Evolutionary conservation across 805 yeast species (phyloP).

Genomic region (Vanderwaltozyma verrucispora): DNA sequence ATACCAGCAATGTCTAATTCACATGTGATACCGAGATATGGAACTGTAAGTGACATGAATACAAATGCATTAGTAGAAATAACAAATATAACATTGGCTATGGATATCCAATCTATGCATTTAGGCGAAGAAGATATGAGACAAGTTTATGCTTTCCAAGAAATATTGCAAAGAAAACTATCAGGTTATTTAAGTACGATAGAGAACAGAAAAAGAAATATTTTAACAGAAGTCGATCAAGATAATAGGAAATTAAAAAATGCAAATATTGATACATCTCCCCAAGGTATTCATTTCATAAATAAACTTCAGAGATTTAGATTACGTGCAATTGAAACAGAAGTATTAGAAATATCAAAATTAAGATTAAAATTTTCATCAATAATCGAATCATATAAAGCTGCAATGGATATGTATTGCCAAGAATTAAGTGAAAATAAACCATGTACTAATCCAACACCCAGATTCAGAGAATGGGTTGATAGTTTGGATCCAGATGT

Average conservation of each 20-base stretch:
- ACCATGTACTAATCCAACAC: slow-evolving; percentile 16
- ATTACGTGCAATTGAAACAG: slow-evolving; percentile 26
- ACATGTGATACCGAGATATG: background rate
- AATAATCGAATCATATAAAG: slow-evolving; percentile 21
- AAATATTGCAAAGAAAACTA: slow-evolving; percentile 16
- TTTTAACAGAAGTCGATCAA: slow-evolving; percentile 17
- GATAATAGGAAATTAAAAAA: slow-evolving; percentile 15
- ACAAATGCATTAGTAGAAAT: background rate
- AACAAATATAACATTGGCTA: background rate
- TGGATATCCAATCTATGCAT: slow-evolving; percentile 1
- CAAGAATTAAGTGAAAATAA: slow-evolving; percentile 11
- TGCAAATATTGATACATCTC: slow-evolving; percentile 10
- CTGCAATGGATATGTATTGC: slow-evolving; percentile 16
- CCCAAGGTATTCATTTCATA: slow-evolving; percentile 12
- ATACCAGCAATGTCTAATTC: background rate
- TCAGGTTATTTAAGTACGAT: slow-evolving; percentile 17
- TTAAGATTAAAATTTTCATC: slow-evolving; percentile 16
- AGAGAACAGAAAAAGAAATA: slow-evolving; percentile 18
- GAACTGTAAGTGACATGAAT: background rate
- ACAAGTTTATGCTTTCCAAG: slow-evolving; percentile 17
- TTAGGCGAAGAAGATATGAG: slow-evolving; percentile 10
- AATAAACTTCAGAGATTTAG: slow-evolving; percentile 23
- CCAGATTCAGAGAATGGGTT: slow-evolving; percentile 17
- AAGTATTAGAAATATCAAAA: slow-evolving; percentile 23
- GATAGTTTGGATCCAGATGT: slow-evolving; percentile 17